A percentile compares a stretch with the other conserved stretches of the same genome.
Conservation (phyloP, 2,329 filamentous ascomycete genomes). For the Leptoxyphium fumago region DNA sequence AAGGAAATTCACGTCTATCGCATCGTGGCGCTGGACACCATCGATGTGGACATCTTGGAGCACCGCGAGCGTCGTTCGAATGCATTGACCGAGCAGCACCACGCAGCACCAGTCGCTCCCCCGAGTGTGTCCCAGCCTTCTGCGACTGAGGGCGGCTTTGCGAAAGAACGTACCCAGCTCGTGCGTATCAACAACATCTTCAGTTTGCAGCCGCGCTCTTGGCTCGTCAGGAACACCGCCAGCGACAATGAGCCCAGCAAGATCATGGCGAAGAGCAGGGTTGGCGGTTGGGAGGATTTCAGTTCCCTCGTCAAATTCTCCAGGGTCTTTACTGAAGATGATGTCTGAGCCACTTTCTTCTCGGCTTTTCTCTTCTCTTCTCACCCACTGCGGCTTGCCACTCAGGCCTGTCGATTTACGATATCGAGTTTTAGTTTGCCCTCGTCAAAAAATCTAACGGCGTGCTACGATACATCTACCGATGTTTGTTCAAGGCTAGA, state of each 20-base stretch:
- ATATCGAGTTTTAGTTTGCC: too few relatives aligned
- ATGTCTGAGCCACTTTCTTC: slow-evolving; percentile 8
- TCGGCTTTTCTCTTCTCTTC: too few relatives aligned
- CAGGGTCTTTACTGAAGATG: slow-evolving; percentile 16
- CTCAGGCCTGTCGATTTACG: too few relatives aligned
- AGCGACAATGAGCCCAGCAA: not conserved
- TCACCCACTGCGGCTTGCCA: too few relatives aligned
- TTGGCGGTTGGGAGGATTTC: slow-evolving; percentile 20
- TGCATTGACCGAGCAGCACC: slow-evolving; percentile 12
- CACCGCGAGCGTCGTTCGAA: slow-evolving; percentile 23
- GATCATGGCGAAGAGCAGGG: slow-evolving; percentile 7
- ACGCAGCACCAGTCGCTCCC: slow-evolving; percentile 2
- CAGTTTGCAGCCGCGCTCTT: slow-evolving; percentile 19
- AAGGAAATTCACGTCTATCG: slow-evolving; percentile 48
- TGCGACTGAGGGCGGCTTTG: slow-evolving; percentile 23
- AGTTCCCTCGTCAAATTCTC: slow-evolving; percentile 21
- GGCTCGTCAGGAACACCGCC: slow-evolving; percentile 10
- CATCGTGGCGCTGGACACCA: slow-evolving; percentile 65
- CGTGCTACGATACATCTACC: too few relatives aligned
- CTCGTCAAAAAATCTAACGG: too few relatives aligned
- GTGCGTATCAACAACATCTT: slow-evolving; percentile 14
- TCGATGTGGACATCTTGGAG: slow-evolving; percentile 34
- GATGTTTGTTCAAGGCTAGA: too few relatives aligned
- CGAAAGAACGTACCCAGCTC: slow-evolving; percentile 12
- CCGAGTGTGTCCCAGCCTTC: slow-evolving; percentile 1